Conservation (phyloP, 306 rosid species). For the Rosa lucieae region DNA sequence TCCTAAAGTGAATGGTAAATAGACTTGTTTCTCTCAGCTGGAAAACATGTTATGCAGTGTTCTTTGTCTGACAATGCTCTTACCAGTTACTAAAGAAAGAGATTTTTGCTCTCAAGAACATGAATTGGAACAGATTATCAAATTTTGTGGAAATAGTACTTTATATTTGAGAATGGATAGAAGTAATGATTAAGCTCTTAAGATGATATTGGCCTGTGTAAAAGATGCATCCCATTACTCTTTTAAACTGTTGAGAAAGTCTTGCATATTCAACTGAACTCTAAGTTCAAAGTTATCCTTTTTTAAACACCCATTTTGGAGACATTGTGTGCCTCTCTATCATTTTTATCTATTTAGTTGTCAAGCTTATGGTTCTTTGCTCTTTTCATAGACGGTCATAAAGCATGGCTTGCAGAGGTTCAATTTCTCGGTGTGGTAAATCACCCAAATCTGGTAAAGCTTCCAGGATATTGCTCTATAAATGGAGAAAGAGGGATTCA, state of each 20-base stretch:
- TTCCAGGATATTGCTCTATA: slow-evolving; percentile 73
- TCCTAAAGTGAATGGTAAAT: background rate
- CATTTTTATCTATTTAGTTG: background rate
- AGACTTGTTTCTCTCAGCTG: background rate
- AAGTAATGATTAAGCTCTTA: background rate
- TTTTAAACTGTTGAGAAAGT: background rate
- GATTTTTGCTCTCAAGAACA: background rate
- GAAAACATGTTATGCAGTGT: background rate
- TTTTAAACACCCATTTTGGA: background rate
- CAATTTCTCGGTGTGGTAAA: slow-evolving; percentile 78
- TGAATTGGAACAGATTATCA: background rate
- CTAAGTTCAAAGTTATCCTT: background rate
- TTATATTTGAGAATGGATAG: background rate
- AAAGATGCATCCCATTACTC: background rate
- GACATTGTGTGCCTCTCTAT: background rate
- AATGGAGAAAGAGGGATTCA: slow-evolving; percentile 80
- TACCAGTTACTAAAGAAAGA: background rate
- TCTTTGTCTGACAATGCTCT: background rate
- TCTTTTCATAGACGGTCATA: slow-evolving; percentile 65
- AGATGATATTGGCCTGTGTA: background rate
- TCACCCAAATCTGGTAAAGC: slow-evolving; percentile 86
- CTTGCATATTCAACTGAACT: background rate
- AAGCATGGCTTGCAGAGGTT: slow-evolving; percentile 96
- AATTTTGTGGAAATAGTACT: background rate
- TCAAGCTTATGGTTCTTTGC: slow-evolving; percentile 11